Base-by-base conservation (phyloP, 1,284 basidiomycete genomes). In the Ceratorhiza oryzae-sativae region DNA sequence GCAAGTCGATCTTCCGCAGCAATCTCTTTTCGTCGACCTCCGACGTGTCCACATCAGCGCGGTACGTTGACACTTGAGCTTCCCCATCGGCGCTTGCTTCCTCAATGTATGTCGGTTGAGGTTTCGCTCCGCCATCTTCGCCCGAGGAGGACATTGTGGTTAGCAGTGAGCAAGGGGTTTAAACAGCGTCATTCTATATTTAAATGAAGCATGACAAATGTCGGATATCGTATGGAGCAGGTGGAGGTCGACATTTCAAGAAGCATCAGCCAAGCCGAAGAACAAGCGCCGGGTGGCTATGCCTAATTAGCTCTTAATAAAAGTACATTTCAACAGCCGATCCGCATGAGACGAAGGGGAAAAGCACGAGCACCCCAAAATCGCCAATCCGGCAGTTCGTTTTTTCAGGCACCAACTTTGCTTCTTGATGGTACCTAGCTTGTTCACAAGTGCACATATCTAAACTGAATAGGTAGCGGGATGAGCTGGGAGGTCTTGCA, bases 1-100 rank as follows among this genome's bases (percentile, higher is more conserved):
- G 56, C 25, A 77, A 49, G 42, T 79, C 78, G 58, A 79, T 62
- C 74, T 79, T 79, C 53, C 77, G 71, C 70, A 78, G 55, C 25
- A 79, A 72, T 68, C 75, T 76, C 75, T 76, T 77, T 59, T 79
- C 78, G 48, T 77, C 75, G 41, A 77, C 46, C 25, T 32, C 30
- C n/a, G 67, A 70, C 48, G 30, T 27, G 30, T 70, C 67, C n/a
- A 70, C 67, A 13, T 48, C 67, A 27, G 53, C 67, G 59, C 49
- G 67, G 27, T 70, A 70, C 5, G 55, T 59, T 3, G 63, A 51
- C 20, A 56, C 39, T 45, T 68, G 32, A 45, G 30, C 49, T 18
- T 36, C 45, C 20, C 6, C 32, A 20, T 68, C 36, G 25, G 45
- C 41, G 36, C 58, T 60, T 23, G 27, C 46, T 13, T 41, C 34